A percentile compares a stretch with the other conserved stretches of the same genome.
Evolutionary conservation across 2,329 filamentous ascomycete species (phyloP).

Genomic region (Aspergillus texensis): DNA sequence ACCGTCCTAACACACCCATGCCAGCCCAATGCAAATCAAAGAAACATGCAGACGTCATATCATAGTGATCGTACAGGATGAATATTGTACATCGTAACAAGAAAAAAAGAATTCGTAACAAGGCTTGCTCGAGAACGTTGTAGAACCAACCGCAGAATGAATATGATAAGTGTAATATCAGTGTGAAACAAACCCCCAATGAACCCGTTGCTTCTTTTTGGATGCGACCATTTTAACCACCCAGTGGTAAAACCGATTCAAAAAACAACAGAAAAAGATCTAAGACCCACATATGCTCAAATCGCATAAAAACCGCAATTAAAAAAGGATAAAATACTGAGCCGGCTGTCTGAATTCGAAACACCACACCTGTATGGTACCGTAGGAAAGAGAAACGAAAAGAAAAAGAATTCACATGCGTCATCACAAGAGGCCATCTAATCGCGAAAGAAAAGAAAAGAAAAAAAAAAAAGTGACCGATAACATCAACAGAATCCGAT

Average conservation of each 20-base stretch:
- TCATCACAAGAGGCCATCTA: constrained; percentile 17
- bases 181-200: constrained; percentile 6
- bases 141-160: constrained; percentile 7
- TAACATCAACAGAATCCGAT: constrained; percentile 1
- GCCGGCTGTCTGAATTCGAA: constrained; percentile 18
- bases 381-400: constrained; percentile 10
- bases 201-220: constrained; percentile 20
- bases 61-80: constrained; percentile 21
- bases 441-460: neutral
- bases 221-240: constrained; percentile 15
- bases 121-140: constrained; percentile 9
- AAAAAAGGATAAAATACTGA: constrained; percentile 13
- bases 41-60: constrained; percentile 15
- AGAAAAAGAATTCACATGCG: constrained; percentile 14
- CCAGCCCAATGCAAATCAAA: constrained; percentile 22
- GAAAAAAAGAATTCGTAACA: constrained; percentile 13
- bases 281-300: constrained; percentile 15
- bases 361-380: constrained; percentile 8
- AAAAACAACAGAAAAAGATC: constrained; percentile 18
- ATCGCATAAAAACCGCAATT: constrained; percentile 3
- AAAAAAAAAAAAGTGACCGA: neutral
- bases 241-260: neutral
- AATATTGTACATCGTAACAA: constrained; percentile 24
- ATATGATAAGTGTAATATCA: neutral
- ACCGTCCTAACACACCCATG: constrained; percentile 11